Base-by-base conservation (phyloP, 352 stramenopile species). In the Sclerospora graminicola region DNA sequence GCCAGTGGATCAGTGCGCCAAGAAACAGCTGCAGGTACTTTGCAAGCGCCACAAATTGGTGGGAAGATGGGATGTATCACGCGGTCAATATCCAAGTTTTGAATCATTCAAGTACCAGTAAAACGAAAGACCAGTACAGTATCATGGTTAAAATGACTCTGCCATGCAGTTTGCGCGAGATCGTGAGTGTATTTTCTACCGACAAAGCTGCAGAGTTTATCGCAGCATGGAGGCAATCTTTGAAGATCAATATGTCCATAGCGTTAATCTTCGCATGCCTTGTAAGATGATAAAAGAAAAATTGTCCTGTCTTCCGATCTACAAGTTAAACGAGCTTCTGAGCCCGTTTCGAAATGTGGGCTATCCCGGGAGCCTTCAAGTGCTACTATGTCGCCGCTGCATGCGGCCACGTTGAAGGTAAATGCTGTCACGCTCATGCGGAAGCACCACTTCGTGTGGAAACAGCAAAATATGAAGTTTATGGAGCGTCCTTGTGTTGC, bases 221-320 rank as follows among this genome's bases (percentile, higher is more conserved):
- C 66, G 63, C 37, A 69, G 62, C 43, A 85, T 85, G 73, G 60
- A 62, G 23, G 69, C 67, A 23, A 37, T 85, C 41, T 85, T 83
- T 45, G 73, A 67, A 9, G 63, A 73, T 20, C 55, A 69, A 41
- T 85, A 85, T 36, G 62, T 83, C 32, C 75, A 72, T 21, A 69
- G 73, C 0, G 40, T 75, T 8, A 70, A 74, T 45, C 39, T 73
- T 13, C 62, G 60, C 8, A 54, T 39, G 33, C 32, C 4, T 29
- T 46, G 10, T 41, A 31, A 19, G 16, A 21, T 48, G 45, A 15
- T 15, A 45, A 32, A 18, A 23, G 19, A 5, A 37, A 16, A 38
- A 8, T 19, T n/a, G 21, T 24, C 8, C 37, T 48, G 29, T 19
- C 30, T 7, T 48, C 40, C 1, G 31, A 37, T 9, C 19, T 24